These are phyloP conservation scores for Avena sativa DNA, from an alignment of 176 grass and related monocot species.

Conservation along the genomic window DNA sequence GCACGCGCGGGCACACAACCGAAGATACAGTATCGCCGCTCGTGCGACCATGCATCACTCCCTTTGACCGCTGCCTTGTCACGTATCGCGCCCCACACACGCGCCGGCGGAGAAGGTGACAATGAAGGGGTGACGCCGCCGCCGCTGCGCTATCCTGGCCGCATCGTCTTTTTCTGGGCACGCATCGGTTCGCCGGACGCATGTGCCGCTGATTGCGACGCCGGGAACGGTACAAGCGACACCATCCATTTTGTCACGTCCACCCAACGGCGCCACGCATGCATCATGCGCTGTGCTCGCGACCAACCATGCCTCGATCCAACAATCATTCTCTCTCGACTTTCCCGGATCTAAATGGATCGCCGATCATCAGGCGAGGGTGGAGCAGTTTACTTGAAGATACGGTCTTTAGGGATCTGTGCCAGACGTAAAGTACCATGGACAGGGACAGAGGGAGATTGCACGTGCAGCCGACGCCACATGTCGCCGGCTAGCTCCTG, in stretches of 20 bases:
- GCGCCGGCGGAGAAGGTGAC: not conserved
- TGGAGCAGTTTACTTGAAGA: not conserved
- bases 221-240: not conserved
- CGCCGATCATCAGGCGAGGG: not conserved
- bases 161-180: not conserved
- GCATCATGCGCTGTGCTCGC: not conserved
- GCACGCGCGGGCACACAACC: no score
- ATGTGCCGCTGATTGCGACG: conserved; percentile 42
- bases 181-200: not conserved
- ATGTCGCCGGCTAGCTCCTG: conserved; percentile 18
- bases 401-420: not conserved
- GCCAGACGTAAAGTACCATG: not conserved
- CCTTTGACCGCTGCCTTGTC: not conserved
- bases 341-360: no score
- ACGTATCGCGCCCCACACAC: not conserved
- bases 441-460: not conserved
- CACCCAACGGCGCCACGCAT: no score
- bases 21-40: no score
- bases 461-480: conserved; percentile 32
- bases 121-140: no score
- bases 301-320: conserved; percentile 3
- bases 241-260: not conserved
- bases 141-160: no score
- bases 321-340: conserved; percentile 26
- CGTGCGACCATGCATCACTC: not conserved